Evolutionary conservation across 2,329 filamentous ascomycete species (phyloP), one percentile per base, ranked within the genome.

Genomic region (Fusarium transvaalense): DNA sequence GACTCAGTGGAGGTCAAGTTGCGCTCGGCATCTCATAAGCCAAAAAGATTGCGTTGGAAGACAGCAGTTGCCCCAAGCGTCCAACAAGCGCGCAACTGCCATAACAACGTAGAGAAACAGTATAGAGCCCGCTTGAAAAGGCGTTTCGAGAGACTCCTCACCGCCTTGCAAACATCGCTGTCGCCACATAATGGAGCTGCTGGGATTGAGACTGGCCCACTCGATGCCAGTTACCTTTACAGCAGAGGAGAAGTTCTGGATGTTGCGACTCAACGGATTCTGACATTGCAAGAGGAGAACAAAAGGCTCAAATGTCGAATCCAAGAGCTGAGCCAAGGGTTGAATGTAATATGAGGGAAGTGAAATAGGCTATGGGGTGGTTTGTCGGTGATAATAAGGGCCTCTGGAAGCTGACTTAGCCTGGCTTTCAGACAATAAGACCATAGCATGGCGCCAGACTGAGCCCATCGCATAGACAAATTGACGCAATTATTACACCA

Each of bases 271-370:
- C 32, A 48, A 19, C 31, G 42, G 12, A 50, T 55, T 8, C 17
- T 55, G 6, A 21, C n/a, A 4, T 21, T 50, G 10, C 29, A 55
- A 3, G 31, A 47, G 23, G 41, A 55, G 10, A 48, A 55, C 1
- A 21, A 15, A 23, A 25, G 35, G 8, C 41, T 55, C 1, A 6
- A 15, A 6, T 8, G 14, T 48, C 32, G 10, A 25, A 1, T 48
- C 3, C 3, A 14, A 17, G 2, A 37, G 2, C 2, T 23, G 2
- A 6, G 14, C 4, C 3, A 10, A 1, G 4, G 3, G 0, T 12
- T 55, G 12, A 31, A n/a, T 8, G 13, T 15, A 2, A 21, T 15
- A 15, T 13, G 8, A 3, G 13, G 1, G 12, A 13, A 3, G 13
- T 9, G 14, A 41, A 1, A 7, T 13, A n/a, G 2, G 9, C n/a